A percentile compares a stretch with the other conserved stretches of the same genome.
Evolutionary conservation across 257 asterid genomes (phyloP).

Genomic region (Solanum corneliomulleri): DNA sequence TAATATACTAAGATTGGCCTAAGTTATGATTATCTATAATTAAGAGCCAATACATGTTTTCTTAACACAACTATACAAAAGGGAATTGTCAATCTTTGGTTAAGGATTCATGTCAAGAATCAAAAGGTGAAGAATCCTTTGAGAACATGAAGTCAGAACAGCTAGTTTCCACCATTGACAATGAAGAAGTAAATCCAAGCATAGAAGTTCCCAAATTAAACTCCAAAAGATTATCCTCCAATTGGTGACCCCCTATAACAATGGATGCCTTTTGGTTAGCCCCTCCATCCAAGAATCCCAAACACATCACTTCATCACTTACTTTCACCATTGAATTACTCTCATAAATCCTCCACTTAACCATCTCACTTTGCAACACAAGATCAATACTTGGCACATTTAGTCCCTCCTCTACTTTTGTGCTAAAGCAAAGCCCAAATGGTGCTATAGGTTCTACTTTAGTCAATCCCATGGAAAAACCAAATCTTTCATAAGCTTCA

Average conservation of each 20-base stretch:
- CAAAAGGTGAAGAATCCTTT: not conserved
- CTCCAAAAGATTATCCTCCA: conserved; percentile 68
- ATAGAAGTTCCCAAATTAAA: conserved; percentile 59
- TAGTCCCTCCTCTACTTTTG: conserved; percentile 23
- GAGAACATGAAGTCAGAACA: conserved; percentile 32
- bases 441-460: conserved; percentile 43
- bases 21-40: not conserved
- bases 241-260: conserved; percentile 64
- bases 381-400: conserved; percentile 53
- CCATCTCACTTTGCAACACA: conserved; percentile 83
- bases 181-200: conserved; percentile 65
- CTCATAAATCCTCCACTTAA: conserved; percentile 57
- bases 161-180: conserved; percentile 12
- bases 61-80: not conserved
- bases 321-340: conserved; percentile 59
- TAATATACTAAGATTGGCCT: not conserved
- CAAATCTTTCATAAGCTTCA: conserved; percentile 33
- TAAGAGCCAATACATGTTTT: not conserved
- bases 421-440: conserved; percentile 59
- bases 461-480: conserved; percentile 34
- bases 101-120: not conserved
- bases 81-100: not conserved
- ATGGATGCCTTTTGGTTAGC: conserved; percentile 30
- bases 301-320: conserved; percentile 56
- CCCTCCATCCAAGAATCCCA: conserved; percentile 85